phyloP scores from a whole-genome alignment of 2,329 filamentous ascomycete genomes.

The Cercospora beticola region DNA sequence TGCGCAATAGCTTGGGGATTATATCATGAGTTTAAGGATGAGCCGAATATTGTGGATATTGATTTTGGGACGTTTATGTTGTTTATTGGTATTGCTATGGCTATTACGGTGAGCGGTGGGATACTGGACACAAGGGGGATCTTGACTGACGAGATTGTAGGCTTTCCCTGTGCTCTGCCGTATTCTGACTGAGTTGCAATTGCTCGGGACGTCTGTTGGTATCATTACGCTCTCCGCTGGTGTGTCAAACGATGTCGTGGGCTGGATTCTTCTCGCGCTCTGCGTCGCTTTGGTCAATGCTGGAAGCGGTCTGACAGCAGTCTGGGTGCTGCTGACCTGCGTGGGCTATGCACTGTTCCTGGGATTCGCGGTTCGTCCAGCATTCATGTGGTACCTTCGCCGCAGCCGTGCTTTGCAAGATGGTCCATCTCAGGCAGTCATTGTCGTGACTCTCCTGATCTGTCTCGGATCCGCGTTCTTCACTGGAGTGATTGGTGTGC shows the following conservation, averaged over 20 bases:
- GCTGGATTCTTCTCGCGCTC: slow-evolving; percentile 88
- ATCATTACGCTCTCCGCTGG: slow-evolving; percentile 87
- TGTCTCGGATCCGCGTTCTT: slow-evolving; percentile 81
- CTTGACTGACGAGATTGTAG: slow-evolving; percentile 37
- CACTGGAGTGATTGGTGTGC: slow-evolving; percentile 85
- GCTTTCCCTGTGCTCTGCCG: slow-evolving; percentile 88
- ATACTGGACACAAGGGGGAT: not conserved
- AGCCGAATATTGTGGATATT: slow-evolving; percentile 57
- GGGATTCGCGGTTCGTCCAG: slow-evolving; percentile 68
- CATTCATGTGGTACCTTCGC: slow-evolving; percentile 71
- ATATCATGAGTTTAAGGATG: slow-evolving; percentile 68
- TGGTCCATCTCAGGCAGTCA: slow-evolving; percentile 81
- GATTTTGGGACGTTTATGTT: slow-evolving; percentile 64
- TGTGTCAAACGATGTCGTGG: slow-evolving; percentile 86
- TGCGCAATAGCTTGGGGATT: slow-evolving; percentile 78
- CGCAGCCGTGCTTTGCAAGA: slow-evolving; percentile 78
- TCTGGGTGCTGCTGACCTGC: slow-evolving; percentile 78
- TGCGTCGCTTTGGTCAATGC: slow-evolving; percentile 94
- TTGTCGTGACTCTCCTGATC: slow-evolving; percentile 77
- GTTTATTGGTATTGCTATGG: slow-evolving; percentile 90
- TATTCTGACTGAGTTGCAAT: slow-evolving; percentile 86
- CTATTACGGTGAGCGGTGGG: slow-evolving; percentile 67
- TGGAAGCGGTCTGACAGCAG: slow-evolving; percentile 73
- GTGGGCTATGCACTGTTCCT: slow-evolving; percentile 76
- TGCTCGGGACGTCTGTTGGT: slow-evolving; percentile 79